Base-by-base conservation (phyloP, 805 yeast genomes). In the Candida loeiensis region DNA sequence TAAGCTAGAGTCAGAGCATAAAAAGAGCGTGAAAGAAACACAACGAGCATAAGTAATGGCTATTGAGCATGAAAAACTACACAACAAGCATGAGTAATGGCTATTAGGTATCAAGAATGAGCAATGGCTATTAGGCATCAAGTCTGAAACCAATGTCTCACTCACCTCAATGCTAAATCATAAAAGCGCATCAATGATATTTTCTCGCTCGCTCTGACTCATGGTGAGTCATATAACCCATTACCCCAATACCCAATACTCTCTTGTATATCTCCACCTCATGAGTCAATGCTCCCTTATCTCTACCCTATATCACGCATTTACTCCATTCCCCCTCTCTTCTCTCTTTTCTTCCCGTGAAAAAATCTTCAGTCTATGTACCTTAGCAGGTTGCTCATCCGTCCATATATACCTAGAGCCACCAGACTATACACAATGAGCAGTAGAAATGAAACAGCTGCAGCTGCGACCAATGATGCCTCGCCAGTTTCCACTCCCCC, bases 401-500 rank as follows among this genome's bases (percentile, higher is more conserved):
- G 38, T 21, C 28, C 35, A 29, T 16, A 32, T 21, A 27, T 16
- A 20, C 16, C 30, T 17, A n/a, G 24, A n/a, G 24, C 24, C 6
- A 31, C 26, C 19, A 31, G 40, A 37, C 24, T 30, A 12, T 37
- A 37, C 27, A 21, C 36, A 18, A 45, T 47, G 48, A 45, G 48
- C 34, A 45, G 43, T 15, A 19, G 19, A 11, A 27, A 32, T 29
- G 17, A 21, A 26, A 32, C 40, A 26, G 37, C 44, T 2, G 20
- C 28, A 19, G 46, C 50, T n/a, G 35, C 50, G 9, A 41, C 50
- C 22, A 41, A 31, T 11, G 33, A 41, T 15, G 56, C 39, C 12
- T 53, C 48, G 25, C 51, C 51, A 18, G 54, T n/a, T n/a, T n/a
- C n/a, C n/a, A n/a, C 58, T 19, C 36, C 27, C n/a, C 27, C 27